Evolutionary conservation across 371 early-diverging fungal genomes (phyloP), one percentile per base, ranked within the genome.

Genomic region (Circinella umbellata): DNA sequence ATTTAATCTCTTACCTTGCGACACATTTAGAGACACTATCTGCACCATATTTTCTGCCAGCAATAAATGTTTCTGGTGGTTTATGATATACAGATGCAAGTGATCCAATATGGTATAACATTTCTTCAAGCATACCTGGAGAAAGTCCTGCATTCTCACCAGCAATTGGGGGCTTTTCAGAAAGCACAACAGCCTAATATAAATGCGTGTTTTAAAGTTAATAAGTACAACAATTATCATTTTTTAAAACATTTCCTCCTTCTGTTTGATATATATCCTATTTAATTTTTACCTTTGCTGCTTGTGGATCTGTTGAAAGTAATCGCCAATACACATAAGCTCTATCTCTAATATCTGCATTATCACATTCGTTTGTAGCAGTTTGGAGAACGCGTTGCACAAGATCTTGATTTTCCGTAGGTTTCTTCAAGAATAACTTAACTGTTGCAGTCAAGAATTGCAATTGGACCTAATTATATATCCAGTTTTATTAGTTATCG

Each of bases 291-390:
- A 74, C 75, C 84, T 94, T 90, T 17, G 94, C 93, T 34, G 93
- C 92, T 68, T 91, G 89, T 37, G 98, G 97, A 79, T 97, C 94
- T 5, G 97, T 94, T 4, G 96, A 96, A 6, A 99, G 80, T 69
- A 98, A 78, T 51, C 99, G 90, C 98, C 98, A 98, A 78, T 98
- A 98, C 39, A 99, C 93, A 69, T 94, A 97, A 3, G 95, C 98
- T 62, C 98, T 89, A 74, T 99, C 99, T 46, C 99, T 87, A 63
- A 98, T 86, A 80, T 98, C 98, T 2, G 98, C 96, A 80, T 95
- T 96, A 74, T 97, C 96, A 71, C 92, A 91, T 55, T 93, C 94
- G 64, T 93, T 92, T 1, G 98, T 96, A 2, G 95, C 92, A 48
- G 87, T 91, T 75, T 97, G 94, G 42, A 98, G 86, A 13, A 95